Percentiles rank a stretch among this genome's conserved stretches.
Conservation (phyloP, 2,329 filamentous ascomycete genomes). For the Alternaria sp. region DNA sequence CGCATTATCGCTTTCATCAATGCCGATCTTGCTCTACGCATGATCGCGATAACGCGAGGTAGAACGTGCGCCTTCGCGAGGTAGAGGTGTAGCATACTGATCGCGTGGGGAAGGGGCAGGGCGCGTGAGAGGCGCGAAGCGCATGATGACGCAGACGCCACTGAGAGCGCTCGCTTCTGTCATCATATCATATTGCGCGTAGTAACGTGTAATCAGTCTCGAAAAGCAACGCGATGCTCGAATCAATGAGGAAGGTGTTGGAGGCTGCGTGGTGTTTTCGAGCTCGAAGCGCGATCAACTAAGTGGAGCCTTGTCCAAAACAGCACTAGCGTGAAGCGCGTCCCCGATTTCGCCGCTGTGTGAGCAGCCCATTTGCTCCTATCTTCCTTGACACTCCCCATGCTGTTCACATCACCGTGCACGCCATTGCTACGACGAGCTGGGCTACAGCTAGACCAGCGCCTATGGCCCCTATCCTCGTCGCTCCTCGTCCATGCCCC, state of each 20-base stretch:
- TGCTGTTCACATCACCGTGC: constrained; percentile 15
- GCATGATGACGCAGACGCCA: background rate
- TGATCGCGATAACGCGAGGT: no score
- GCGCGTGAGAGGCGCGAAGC: background rate
- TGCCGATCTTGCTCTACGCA: background rate
- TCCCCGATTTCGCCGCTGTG: background rate
- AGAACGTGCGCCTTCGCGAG: background rate
- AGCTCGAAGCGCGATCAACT: background rate
- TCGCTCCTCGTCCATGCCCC: background rate
- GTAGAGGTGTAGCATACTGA: background rate
- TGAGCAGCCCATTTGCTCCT: background rate
- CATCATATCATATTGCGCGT: no score
- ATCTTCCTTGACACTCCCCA: background rate
- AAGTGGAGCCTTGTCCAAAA: background rate
- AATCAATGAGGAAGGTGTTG: background rate
- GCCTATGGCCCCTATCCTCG: constrained; percentile 6
- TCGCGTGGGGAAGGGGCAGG: background rate
- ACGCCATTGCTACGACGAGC: constrained; percentile 18
- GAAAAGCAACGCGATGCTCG: background rate
- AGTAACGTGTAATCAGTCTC: background rate
- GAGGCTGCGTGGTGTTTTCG: background rate
- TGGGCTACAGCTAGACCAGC: constrained; percentile 14
- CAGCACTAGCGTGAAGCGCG: background rate
- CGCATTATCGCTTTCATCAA: background rate
- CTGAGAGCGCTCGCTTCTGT: no score